These are phyloP conservation scores for Termitomyces sp. DNA, from an alignment of 768 basidiomycete genomes.

Conservation along the genomic window DNA sequence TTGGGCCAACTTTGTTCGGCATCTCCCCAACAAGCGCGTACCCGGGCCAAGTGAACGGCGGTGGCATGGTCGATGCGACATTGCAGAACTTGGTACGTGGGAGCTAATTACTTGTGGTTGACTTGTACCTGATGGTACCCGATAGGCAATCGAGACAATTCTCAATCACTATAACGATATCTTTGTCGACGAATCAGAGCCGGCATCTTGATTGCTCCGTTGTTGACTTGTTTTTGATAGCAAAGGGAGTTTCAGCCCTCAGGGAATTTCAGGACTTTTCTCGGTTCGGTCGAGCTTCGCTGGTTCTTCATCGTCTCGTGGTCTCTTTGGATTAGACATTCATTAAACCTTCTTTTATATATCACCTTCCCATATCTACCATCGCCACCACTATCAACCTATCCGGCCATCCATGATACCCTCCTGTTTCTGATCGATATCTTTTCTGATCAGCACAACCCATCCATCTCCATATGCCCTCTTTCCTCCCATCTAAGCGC, in stretches of 20 bases:
- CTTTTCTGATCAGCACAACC: neutral
- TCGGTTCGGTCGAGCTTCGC: neutral
- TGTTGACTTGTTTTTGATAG: neutral
- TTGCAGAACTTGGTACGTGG: constrained; percentile 65
- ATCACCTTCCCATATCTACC: neutral
- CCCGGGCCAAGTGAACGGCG: constrained; percentile 37
- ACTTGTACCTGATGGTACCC: constrained; percentile 12
- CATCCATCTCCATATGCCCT: neutral
- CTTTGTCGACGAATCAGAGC: constrained; percentile 86
- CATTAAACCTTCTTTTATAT: neutral
- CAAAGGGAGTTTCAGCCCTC: neutral
- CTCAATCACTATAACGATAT: constrained; percentile 93
- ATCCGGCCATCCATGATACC: constrained; percentile 2
- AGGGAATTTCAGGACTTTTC: neutral
- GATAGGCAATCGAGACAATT: constrained; percentile 91
- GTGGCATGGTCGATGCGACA: constrained; percentile 65
- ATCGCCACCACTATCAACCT: neutral
- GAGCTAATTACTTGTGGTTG: neutral
- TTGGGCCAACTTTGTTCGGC: constrained; percentile 97
- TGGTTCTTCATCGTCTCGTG: neutral
- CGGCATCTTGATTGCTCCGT: constrained; percentile 4
- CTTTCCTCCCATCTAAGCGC: neutral
- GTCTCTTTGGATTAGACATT: neutral
- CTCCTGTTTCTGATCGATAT: neutral
- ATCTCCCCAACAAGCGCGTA: constrained; percentile 39